Evolutionary conservation across 2,329 filamentous ascomycete species (phyloP).

Genomic region (Arthroderma sp.): DNA sequence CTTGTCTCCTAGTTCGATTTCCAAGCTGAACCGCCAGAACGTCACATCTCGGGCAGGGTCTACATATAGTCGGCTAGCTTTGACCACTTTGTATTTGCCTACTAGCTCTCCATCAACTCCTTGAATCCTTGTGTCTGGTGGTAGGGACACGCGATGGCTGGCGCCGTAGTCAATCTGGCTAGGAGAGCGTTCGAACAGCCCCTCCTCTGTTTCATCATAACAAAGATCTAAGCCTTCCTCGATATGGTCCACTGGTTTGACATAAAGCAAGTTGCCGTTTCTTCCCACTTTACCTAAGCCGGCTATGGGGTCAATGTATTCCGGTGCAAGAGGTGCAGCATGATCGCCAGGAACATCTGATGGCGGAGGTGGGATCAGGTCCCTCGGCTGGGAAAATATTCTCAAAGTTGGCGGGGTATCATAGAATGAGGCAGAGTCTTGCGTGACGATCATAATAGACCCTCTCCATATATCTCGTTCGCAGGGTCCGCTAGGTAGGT

Average conservation of each 20-base stretch:
- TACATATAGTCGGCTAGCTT: constrained; percentile 67
- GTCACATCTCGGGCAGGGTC: constrained; percentile 78
- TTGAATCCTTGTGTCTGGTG: constrained; percentile 38
- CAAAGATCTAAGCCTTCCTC: constrained; percentile 70
- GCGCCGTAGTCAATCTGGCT: constrained; percentile 33
- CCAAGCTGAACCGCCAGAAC: constrained; percentile 95
- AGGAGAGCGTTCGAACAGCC: constrained; percentile 61
- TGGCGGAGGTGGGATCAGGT: constrained; percentile 67
- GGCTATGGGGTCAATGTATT: constrained; percentile 81
- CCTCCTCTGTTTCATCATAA: constrained; percentile 63
- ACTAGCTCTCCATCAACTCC: constrained; percentile 62
- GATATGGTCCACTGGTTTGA: constrained; percentile 77
- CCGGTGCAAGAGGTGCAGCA: constrained; percentile 50
- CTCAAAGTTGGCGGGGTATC: constrained; percentile 63
- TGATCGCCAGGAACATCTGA: constrained; percentile 46
- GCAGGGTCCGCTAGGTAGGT: constrained; percentile 24
- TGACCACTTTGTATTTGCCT: constrained; percentile 70
- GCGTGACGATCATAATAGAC: constrained; percentile 88
- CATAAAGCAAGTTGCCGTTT: constrained; percentile 74
- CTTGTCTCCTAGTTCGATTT: constrained; percentile 66
- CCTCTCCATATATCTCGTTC: constrained; percentile 83
- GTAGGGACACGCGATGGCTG: constrained; percentile 28
- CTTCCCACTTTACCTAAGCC: constrained; percentile 77
- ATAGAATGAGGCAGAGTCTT: constrained; percentile 72
- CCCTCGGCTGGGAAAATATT: constrained; percentile 76